Conservation (phyloP, 495 filamentous ascomycete genomes). For the Talaromyces proteolyticus region DNA sequence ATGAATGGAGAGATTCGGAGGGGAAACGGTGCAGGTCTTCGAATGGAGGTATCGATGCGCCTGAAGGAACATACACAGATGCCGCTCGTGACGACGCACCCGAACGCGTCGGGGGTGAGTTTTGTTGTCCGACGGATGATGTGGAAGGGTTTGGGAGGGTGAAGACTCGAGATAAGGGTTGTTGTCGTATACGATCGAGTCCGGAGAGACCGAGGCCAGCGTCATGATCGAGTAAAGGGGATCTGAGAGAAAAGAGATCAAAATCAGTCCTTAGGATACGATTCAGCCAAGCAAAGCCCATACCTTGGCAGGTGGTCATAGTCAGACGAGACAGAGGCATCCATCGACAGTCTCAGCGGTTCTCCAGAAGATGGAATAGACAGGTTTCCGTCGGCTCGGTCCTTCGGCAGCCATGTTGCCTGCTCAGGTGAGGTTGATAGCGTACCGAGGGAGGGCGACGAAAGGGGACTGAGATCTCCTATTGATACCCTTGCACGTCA, state of each 20-base stretch:
- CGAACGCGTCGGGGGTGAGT: slow-evolving; percentile 53
- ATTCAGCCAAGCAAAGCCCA: slow-evolving; percentile 6
- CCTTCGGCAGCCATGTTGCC: slow-evolving; percentile 49
- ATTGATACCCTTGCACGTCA: neutral
- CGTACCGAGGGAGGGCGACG: slow-evolving; percentile 35
- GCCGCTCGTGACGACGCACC: slow-evolving; percentile 47
- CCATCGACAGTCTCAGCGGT: slow-evolving; percentile 34
- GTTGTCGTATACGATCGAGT: slow-evolving; percentile 87
- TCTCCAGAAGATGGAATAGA: slow-evolving; percentile 30
- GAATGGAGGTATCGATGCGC: slow-evolving; percentile 60
- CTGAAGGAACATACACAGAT: slow-evolving; percentile 53
- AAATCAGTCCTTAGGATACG: no score
- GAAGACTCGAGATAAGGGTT: slow-evolving; percentile 51
- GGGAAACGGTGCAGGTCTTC: slow-evolving; percentile 93
- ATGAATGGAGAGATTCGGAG: slow-evolving; percentile 93
- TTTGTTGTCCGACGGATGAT: slow-evolving; percentile 55
- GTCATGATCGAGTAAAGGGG: slow-evolving; percentile 56
- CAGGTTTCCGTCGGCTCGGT: slow-evolving; percentile 59
- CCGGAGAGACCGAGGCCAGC: slow-evolving; percentile 65
- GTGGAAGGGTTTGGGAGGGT: slow-evolving; percentile 62
- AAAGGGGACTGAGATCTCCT: slow-evolving; percentile 43
- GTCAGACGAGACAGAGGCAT: slow-evolving; percentile 27
- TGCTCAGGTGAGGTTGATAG: slow-evolving; percentile 37
- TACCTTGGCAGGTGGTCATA: slow-evolving; percentile 41
- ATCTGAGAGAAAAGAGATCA: slow-evolving; percentile 26